A percentile compares a stretch with the other conserved stretches of the same genome.
phyloP scores from a whole-genome alignment of 441 rosid species.

The Croton setiger region DNA sequence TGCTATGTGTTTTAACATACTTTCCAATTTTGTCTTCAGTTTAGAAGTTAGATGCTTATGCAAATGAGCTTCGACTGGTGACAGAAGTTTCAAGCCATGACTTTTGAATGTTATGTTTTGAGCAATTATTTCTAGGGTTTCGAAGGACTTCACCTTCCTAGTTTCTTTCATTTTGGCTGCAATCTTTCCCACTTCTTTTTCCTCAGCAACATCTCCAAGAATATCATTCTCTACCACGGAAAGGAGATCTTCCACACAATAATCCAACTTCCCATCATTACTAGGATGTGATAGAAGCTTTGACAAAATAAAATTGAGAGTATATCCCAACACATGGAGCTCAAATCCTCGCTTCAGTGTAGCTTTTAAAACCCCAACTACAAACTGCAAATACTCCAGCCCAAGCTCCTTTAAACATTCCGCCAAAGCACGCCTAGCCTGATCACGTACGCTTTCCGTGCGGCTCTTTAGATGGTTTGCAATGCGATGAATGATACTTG shows the following conservation, averaged over 20 bases:
- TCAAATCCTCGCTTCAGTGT: constrained; percentile 84
- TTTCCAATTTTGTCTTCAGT: constrained; percentile 63
- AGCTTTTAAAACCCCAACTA: constrained; percentile 58
- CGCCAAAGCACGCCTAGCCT: constrained; percentile 83
- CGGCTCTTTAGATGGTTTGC: constrained; percentile 76
- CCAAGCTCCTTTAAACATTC: constrained; percentile 96
- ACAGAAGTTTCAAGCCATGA: constrained; percentile 65
- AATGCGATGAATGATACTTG: constrained; percentile 68
- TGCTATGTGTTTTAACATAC: constrained; percentile 69
- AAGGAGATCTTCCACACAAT: constrained; percentile 81
- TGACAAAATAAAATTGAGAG: constrained; percentile 61
- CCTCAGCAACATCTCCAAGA: constrained; percentile 91
- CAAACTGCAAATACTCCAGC: constrained; percentile 69
- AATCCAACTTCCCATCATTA: constrained; percentile 67
- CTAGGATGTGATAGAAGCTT: constrained; percentile 43
- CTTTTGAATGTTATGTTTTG: constrained; percentile 67
- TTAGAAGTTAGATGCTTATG: constrained; percentile 70
- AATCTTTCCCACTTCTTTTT: constrained; percentile 85
- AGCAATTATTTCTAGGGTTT: constrained; percentile 75
- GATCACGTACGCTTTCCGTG: constrained; percentile 62
- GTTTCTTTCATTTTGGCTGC: constrained; percentile 96
- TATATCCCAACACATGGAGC: constrained; percentile 87
- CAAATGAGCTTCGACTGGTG: constrained; percentile 56
- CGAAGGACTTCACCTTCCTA: constrained; percentile 63
- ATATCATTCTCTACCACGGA: constrained; percentile 70